Evolutionary conservation across 2,329 filamentous ascomycete species (phyloP).

Genomic region (Hymenoscyphus fructigenus): DNA sequence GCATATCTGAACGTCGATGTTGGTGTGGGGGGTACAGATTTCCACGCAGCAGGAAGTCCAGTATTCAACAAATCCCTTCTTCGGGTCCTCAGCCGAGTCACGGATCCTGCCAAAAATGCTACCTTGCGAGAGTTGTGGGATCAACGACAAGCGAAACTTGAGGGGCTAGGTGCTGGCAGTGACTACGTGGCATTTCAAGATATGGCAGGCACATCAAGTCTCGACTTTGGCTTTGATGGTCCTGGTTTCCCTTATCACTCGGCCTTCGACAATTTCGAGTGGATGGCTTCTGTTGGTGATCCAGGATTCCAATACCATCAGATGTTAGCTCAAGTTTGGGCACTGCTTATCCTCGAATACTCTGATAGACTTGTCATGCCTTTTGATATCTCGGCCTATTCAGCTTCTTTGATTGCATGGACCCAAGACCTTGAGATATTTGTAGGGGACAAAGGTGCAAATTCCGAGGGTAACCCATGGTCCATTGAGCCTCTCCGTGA

Average conservation of each 20-base stretch:
- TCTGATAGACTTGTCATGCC: conserved; percentile 79
- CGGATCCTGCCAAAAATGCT: conserved; percentile 69
- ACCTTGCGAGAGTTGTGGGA: conserved; percentile 78
- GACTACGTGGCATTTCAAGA: conserved; percentile 92
- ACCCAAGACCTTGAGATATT: conserved; percentile 66
- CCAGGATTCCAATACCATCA: conserved; percentile 80
- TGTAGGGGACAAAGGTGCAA: conserved; percentile 55
- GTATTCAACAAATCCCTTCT: conserved; percentile 71
- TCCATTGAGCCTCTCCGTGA: conserved; percentile 54
- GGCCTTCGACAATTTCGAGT: conserved; percentile 87
- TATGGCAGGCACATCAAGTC: conserved; percentile 81
- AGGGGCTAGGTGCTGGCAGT: conserved; percentile 69
- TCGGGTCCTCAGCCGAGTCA: conserved; percentile 71
- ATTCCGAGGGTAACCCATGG: conserved; percentile 45
- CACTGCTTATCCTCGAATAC: conserved; percentile 81
- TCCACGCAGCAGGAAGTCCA: conserved; percentile 79
- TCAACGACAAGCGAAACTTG: conserved; percentile 57
- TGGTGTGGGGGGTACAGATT: conserved; percentile 72
- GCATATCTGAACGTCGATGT: conserved; percentile 92
- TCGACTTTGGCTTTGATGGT: conserved; percentile 78
- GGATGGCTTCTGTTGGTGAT: conserved; percentile 79
- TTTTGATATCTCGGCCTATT: conserved; percentile 77
- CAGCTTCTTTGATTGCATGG: conserved; percentile 62
- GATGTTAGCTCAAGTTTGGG: conserved; percentile 75
- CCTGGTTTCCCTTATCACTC: conserved; percentile 70